Percentiles rank a stretch among this genome's conserved stretches.
phyloP scores from a whole-genome alignment of 805 yeast species.

The Saccharomycopsis sp. region DNA sequence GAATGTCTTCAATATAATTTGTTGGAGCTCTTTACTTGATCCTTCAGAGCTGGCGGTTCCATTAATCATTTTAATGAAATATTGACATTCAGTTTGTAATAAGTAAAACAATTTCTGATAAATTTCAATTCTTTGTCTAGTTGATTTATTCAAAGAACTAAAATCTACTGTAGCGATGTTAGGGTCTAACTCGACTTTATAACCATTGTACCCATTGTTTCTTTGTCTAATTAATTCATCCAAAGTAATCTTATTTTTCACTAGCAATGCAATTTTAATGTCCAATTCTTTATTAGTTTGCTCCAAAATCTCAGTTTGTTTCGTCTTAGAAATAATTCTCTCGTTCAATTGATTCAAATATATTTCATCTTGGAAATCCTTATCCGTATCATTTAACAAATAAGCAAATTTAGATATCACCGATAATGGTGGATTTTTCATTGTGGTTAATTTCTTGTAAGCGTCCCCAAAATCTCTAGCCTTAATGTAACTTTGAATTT shows the following conservation, averaged over 20 bases:
- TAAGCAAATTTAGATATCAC: conserved; percentile 73
- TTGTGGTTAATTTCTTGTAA: conserved; percentile 61
- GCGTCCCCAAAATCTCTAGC: conserved; percentile 64
- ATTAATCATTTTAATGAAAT: conserved; percentile 42
- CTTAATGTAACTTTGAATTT: conserved; percentile 67
- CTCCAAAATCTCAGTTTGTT: conserved; percentile 64
- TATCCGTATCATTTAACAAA: conserved; percentile 63
- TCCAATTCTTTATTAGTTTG: conserved; percentile 68
- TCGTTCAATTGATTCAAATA: conserved; percentile 62
- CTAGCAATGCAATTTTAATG: conserved; percentile 68
- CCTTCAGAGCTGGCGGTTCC: conserved; percentile 25
- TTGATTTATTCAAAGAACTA: conserved; percentile 24
- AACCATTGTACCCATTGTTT: conserved; percentile 25
- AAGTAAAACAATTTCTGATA: conserved; percentile 77
- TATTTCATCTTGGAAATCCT: conserved; percentile 73
- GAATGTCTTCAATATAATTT: conserved; percentile 31
- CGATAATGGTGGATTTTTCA: conserved; percentile 68
- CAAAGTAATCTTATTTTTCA: conserved; percentile 69
- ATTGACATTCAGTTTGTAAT: conserved; percentile 75
- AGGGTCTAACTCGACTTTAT: conserved; percentile 17
- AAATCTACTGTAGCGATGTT: conserved; percentile 23
- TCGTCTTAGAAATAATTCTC: conserved; percentile 58
- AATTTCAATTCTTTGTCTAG: conserved; percentile 49
- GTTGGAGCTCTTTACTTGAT: conserved; percentile 28
- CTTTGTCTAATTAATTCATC: conserved; percentile 54